Evolutionary conservation across 352 stramenopile genomes (phyloP), one percentile per base, ranked within the genome.

Genomic region (Pythium rhizo-oryzae): DNA sequence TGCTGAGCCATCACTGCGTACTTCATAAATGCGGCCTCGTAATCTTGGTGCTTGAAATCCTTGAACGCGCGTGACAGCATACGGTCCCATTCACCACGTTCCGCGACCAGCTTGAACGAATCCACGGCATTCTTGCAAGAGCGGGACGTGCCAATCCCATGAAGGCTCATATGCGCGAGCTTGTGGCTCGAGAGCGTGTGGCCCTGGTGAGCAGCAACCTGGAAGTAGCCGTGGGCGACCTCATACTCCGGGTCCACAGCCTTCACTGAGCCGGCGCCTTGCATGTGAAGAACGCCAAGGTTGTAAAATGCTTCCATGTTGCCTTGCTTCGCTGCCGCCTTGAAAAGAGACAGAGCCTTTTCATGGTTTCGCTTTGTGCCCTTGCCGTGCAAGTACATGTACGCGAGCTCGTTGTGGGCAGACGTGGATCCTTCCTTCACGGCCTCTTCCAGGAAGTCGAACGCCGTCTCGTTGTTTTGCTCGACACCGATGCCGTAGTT

Each of bases 1-100:
- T 97, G 87, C 65, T 97, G 92, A 0, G 93, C 90, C 77, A 97
- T 89, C 21, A 94, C 84, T 3, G 90, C 82, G 69, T 98, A 98
- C 65, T 92, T 91, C 59, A 94, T 81, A 59, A 98, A 94, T 33
- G 92, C 76, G 4, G 87, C 87, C 13, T 93, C 86, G 72, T 91
- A 93, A 74, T 97, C 85, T 62, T 94, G 82, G 41, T 80, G 78
- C 50, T 84, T 86, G 50, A 89, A 95, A 58, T 91, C 82, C 50
- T 82, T 80, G 66, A 89, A 93, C 5, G 85, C 87, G 9, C 78
- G 74, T 4, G 78, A 71, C 8, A 95, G 67, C 59, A 88, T 62
- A 18, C 75, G 76, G 60, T 95, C 85, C 85, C 90, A 97, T 44
- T 93, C 85, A 1, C 91, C 92, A 64, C 89, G 87, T 70, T 98